Evolutionary conservation across 2,329 filamentous ascomycete species (phyloP), one percentile per base, ranked within the genome.

Genomic region (Shiraia sp.): DNA sequence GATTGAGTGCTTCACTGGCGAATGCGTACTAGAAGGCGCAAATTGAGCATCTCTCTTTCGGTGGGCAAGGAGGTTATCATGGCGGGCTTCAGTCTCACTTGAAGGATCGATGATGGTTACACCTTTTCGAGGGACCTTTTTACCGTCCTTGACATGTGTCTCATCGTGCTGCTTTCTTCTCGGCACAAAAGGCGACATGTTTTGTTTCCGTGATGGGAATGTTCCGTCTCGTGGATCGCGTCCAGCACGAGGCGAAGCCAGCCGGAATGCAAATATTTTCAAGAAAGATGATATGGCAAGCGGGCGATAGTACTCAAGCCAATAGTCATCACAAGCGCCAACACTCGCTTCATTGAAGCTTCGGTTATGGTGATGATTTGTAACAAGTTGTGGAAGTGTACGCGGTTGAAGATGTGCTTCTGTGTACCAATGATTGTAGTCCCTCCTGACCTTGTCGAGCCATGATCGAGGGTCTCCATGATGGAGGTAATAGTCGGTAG

Each of bases 281-380:
- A 85, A 80, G 53, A 97, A 90, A 0, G 90, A 93, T 0, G 93
- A 96, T 1, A 97, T 73, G 0, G 88, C 88, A 6, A 88, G 79
- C 0, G 93, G 93, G 10, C 91, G 84, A 65, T 99, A 99, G 68
- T 96, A 97, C 66, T 99, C 93, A 6, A 93, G 77, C 93, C 93
- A 99, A 69, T 96, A 99, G 68, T 97, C 90, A 63, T 97, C 92
- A 46, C 89, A 90, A 45, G 80, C 82, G 3, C 77, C 73, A 3
- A 87, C 71, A 10, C 58, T 59, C 8, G 45, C 63, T 27, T 54
- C 51, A 8, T 45, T 40, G 10, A 51, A 39, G 10, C 57, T 49
- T 4, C 42, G 36, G 3, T 40, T 50, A 22, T 47, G 45, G 4
- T 47, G 6, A 75, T 74, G 47, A 75, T 78, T 36, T 19, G 66